Percentiles rank a stretch among this genome's conserved stretches.
phyloP scores from a whole-genome alignment of 2,329 filamentous ascomycete species.

The Fusarium buxicola region DNA sequence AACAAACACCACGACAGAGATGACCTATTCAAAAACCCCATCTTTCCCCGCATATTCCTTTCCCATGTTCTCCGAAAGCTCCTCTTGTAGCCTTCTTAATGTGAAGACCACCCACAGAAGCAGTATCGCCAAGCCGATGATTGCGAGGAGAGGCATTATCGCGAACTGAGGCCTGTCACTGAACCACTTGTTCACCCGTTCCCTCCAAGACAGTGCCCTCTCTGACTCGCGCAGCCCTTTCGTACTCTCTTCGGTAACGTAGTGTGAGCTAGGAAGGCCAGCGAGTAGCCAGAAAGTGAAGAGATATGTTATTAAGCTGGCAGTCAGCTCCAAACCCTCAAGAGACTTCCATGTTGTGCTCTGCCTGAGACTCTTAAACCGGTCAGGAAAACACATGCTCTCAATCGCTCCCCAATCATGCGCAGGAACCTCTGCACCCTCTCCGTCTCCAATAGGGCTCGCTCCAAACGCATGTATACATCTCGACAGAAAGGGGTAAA shows the following conservation, averaged over 20 bases:
- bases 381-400: constrained; percentile 19
- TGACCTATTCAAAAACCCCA: constrained; percentile 42
- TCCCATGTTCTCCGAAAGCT: background rate
- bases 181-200: constrained; percentile 11
- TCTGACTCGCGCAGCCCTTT: background rate
- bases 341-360: constrained; percentile 12
- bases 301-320: constrained; percentile 13
- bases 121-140: constrained; percentile 10
- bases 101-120: constrained; percentile 24
- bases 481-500: constrained; percentile 43
- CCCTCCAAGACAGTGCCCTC: background rate
- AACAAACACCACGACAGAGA: constrained; percentile 41
- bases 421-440: constrained; percentile 12
- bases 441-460: constrained; percentile 22
- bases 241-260: background rate
- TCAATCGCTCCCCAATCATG: constrained; percentile 18
- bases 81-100: constrained; percentile 20
- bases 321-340: constrained; percentile 13
- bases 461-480: constrained; percentile 38
- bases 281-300: constrained; percentile 31
- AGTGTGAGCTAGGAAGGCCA: constrained; percentile 8
- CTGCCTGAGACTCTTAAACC: constrained; percentile 8
- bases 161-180: background rate
- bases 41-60: constrained; percentile 8
- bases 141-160: constrained; percentile 12